phyloP scores from a whole-genome alignment of 2,329 filamentous ascomycete species.

The Pseudogymnoascus sp. region DNA sequence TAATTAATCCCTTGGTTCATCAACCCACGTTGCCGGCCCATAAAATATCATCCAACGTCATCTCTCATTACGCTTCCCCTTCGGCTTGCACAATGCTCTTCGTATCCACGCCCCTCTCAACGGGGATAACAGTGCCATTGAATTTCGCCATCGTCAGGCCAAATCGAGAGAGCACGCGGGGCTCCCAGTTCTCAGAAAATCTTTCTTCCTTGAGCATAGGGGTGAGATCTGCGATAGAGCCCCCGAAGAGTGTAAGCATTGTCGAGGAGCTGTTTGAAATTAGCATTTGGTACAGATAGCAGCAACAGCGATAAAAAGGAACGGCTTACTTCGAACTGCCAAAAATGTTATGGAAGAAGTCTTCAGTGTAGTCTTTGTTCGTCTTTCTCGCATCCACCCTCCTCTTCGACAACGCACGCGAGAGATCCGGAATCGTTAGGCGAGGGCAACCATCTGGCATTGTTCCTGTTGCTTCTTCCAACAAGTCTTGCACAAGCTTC shows the following conservation, averaged over 20 bases:
- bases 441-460: constrained; percentile 26
- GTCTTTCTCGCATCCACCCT: constrained; percentile 30
- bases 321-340: constrained; percentile 32
- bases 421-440: constrained; percentile 33
- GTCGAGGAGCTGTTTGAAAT: constrained; percentile 31
- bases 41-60: not conserved
- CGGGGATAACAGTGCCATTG: constrained; percentile 33
- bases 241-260: constrained; percentile 36
- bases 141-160: constrained; percentile 37
- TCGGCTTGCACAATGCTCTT: not conserved
- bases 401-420: constrained; percentile 22
- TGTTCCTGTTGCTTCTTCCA: constrained; percentile 31
- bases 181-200: constrained; percentile 35
- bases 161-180: constrained; percentile 30
- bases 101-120: constrained; percentile 32
- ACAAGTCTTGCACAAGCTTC: constrained; percentile 29
- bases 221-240: constrained; percentile 30
- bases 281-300: not conserved
- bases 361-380: constrained; percentile 31
- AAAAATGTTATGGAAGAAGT: constrained; percentile 33
- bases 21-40: not conserved
- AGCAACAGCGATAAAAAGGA: not conserved
- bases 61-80: not conserved
- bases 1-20: not conserved
- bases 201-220: constrained; percentile 35